phyloP scores from a whole-genome alignment of 2,329 filamentous ascomycete genomes.

The Fusarium incarnatum region DNA sequence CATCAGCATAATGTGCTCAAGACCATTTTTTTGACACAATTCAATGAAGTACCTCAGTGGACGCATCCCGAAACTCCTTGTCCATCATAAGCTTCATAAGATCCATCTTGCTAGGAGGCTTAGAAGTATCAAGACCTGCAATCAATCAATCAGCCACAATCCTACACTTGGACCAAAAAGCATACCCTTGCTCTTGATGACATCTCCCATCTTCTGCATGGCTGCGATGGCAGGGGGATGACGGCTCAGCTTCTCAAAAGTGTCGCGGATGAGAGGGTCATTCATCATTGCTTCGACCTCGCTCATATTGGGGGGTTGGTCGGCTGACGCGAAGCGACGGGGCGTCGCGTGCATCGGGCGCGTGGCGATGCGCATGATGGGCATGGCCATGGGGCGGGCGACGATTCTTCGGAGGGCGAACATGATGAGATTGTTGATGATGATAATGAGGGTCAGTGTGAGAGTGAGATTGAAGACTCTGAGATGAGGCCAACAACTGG shows the following conservation, averaged over 20 bases:
- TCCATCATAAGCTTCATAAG: slow-evolving; percentile 43
- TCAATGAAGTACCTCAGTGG: slow-evolving; percentile 6
- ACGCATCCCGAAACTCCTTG: slow-evolving; percentile 39
- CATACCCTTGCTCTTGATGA: slow-evolving; percentile 35
- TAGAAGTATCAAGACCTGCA: slow-evolving; percentile 33
- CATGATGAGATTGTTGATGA: slow-evolving; percentile 19
- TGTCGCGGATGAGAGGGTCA: slow-evolving; percentile 36
- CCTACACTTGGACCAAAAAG: rapidly evolving
- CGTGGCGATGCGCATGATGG: slow-evolving; percentile 21
- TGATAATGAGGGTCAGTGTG: neutral
- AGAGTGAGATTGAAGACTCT: neutral
- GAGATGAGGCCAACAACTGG: neutral
- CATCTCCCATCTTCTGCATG: slow-evolving; percentile 37
- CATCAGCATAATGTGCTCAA: too few relatives aligned
- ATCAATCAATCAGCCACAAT: neutral
- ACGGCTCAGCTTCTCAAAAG: slow-evolving; percentile 38
- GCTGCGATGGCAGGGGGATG: slow-evolving; percentile 36
- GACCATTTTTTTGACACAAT: too few relatives aligned
- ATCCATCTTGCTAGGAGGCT: slow-evolving; percentile 41
- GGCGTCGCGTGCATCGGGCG: slow-evolving; percentile 32
- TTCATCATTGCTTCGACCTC: slow-evolving; percentile 40
- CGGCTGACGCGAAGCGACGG: slow-evolving; percentile 23
- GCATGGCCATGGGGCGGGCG: neutral
- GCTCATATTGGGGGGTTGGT: slow-evolving; percentile 30
- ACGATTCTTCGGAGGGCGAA: slow-evolving; percentile 29